These are phyloP conservation scores for Mallotus nudiflorus DNA, from an alignment of 345 rosid species.

Conservation along the genomic window DNA sequence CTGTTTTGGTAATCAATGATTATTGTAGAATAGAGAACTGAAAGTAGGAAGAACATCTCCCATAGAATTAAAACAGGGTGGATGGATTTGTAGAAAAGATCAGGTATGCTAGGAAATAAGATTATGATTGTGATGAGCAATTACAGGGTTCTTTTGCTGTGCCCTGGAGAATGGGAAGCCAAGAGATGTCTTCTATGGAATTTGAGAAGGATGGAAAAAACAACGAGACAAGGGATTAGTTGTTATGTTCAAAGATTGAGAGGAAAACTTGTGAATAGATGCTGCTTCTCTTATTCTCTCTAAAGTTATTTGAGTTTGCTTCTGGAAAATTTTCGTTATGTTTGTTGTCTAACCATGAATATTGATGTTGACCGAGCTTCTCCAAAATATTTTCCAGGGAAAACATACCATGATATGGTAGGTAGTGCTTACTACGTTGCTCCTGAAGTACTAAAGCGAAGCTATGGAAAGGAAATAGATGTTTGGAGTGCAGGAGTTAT, in stretches of 20 bases:
- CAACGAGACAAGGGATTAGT: no score
- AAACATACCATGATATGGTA: slow-evolving; percentile 63
- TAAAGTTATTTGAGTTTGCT: background rate
- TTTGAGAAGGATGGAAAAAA: no score
- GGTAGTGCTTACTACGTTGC: slow-evolving; percentile 98
- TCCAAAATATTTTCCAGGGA: slow-evolving; percentile 48
- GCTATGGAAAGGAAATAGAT: slow-evolving; percentile 91
- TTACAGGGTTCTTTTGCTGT: no score
- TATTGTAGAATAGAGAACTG: no score
- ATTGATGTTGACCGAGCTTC: background rate
- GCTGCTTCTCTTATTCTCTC: background rate
- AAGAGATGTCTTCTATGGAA: no score
- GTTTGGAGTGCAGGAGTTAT: slow-evolving; percentile 96
- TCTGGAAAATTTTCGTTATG: background rate
- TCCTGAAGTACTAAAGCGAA: slow-evolving; percentile 79
- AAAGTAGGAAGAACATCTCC: no score
- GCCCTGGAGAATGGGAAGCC: no score
- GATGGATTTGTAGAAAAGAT: slow-evolving; percentile 1
- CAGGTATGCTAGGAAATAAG: no score
- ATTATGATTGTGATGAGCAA: no score
- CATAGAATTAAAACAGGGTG: background rate
- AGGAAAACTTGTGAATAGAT: no score
- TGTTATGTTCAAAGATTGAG: background rate
- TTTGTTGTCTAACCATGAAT: background rate
- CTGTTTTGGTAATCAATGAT: no score